phyloP scores from a whole-genome alignment of 225 moss, liverwort and hornwort genomes.

The Pseudoscleropodium purum region DNA sequence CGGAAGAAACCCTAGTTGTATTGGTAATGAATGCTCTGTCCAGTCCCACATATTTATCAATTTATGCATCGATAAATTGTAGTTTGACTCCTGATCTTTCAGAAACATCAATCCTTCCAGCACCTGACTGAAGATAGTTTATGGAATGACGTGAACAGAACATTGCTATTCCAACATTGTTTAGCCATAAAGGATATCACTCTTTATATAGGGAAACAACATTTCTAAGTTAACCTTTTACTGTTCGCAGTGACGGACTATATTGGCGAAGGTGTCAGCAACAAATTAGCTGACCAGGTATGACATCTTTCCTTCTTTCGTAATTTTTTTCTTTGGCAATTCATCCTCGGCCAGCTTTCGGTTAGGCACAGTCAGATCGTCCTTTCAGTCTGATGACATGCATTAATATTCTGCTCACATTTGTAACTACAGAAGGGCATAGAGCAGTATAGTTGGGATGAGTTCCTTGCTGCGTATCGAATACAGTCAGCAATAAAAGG shows the following conservation, averaged over 20 bases:
- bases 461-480: conserved; percentile 37
- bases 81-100: not conserved
- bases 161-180: not conserved
- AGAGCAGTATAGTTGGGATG: conserved; percentile 49
- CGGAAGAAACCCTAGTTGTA: no score
- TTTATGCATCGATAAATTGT: not conserved
- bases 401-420: not conserved
- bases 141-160: not conserved
- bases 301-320: not conserved
- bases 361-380: not conserved
- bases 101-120: not conserved
- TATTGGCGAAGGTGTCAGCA: conserved; percentile 27
- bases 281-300: conserved; percentile 33
- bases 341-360: not conserved
- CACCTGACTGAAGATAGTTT: not conserved
- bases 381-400: not conserved
- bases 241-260: conserved; percentile 21
- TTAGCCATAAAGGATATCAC: not conserved
- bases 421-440: conserved; percentile 22
- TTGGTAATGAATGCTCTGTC: not conserved
- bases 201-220: not conserved
- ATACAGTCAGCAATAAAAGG: conserved; percentile 41
- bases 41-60: not conserved
- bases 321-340: not conserved
- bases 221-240: not conserved